Evolutionary conservation across 148 eudicot genomes (phyloP).

Genomic region (Diospyros lotus): DNA sequence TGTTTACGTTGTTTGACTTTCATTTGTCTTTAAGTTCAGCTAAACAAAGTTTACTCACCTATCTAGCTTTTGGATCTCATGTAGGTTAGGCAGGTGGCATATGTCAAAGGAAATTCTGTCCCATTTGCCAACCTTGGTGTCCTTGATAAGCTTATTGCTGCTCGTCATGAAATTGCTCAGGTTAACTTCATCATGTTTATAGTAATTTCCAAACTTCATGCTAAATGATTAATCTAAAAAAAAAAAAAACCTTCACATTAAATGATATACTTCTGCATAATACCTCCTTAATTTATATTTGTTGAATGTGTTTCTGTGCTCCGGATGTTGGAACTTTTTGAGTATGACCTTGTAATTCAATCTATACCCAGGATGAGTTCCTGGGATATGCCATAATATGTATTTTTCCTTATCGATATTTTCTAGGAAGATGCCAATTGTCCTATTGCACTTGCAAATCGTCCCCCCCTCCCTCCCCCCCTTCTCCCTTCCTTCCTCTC

Average conservation of each 20-base stretch:
- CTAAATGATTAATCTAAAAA: background rate
- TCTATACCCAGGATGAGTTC: background rate
- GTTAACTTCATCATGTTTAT: slow-evolving; percentile 23
- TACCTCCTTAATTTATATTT: slow-evolving; percentile 3
- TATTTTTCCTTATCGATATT: background rate
- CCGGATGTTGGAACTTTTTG: background rate
- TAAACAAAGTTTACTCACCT: background rate
- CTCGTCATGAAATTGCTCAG: slow-evolving; percentile 94
- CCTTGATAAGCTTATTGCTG: slow-evolving; percentile 81
- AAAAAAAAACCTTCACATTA: background rate
- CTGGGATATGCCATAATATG: background rate
- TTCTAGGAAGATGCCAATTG: no score
- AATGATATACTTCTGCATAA: background rate
- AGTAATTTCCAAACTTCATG: background rate
- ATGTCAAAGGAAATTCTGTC: slow-evolving; percentile 67
- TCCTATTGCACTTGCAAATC: no score
- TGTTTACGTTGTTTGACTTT: background rate
- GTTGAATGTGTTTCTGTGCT: background rate
- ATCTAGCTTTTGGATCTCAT: slow-evolving; percentile 4
- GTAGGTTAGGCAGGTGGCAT: slow-evolving; percentile 89
- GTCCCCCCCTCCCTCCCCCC: no score
- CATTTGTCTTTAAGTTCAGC: background rate
- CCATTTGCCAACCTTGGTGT: slow-evolving; percentile 88
- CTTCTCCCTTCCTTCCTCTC: no score
- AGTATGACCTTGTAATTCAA: background rate